Percentiles rank a stretch among this genome's conserved stretches.
These are phyloP conservation scores for Lenzites betulinus DNA, from an alignment of 768 basidiomycete species.

Conservation along the genomic window DNA sequence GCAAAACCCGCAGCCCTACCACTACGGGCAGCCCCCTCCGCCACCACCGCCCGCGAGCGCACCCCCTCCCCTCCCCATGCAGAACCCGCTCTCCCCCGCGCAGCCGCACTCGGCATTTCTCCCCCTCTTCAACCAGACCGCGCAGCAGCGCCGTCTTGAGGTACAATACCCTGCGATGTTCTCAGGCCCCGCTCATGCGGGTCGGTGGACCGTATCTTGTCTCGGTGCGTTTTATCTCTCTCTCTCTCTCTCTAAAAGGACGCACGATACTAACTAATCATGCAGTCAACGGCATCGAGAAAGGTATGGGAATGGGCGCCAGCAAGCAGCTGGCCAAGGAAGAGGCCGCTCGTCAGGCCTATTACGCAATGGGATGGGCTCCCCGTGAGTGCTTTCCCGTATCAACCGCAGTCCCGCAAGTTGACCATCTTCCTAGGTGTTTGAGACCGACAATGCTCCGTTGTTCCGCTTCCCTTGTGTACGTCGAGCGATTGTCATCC, in stretches of 20 bases:
- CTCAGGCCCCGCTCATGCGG: constrained; percentile 67
- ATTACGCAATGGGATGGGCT: constrained; percentile 77
- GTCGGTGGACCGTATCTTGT: constrained; percentile 67
- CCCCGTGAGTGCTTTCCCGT: constrained; percentile 31
- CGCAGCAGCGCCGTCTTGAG: constrained; percentile 60
- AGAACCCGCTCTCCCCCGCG: constrained; percentile 65
- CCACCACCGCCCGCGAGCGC: constrained; percentile 37
- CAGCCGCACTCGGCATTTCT: constrained; percentile 65
- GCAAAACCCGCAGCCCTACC: neutral
- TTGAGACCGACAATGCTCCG: neutral
- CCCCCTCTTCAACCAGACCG: constrained; percentile 74
- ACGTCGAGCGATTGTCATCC: neutral
- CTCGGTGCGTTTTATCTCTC: constrained; percentile 52
- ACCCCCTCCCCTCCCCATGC: constrained; percentile 32
- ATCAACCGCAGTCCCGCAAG: too few species aligned
- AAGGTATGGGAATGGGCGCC: constrained; percentile 63
- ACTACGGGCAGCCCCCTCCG: constrained; percentile 36
- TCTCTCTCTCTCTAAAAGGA: neutral
- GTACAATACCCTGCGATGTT: constrained; percentile 64
- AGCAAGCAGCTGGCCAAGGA: constrained; percentile 81
- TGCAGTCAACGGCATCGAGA: constrained; percentile 68
- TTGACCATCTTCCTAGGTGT: neutral
- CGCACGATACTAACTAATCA: neutral
- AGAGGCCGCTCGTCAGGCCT: constrained; percentile 72
- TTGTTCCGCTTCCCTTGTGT: neutral